Conservation (phyloP, 768 basidiomycete genomes). For the Termitomyces sp. region DNA sequence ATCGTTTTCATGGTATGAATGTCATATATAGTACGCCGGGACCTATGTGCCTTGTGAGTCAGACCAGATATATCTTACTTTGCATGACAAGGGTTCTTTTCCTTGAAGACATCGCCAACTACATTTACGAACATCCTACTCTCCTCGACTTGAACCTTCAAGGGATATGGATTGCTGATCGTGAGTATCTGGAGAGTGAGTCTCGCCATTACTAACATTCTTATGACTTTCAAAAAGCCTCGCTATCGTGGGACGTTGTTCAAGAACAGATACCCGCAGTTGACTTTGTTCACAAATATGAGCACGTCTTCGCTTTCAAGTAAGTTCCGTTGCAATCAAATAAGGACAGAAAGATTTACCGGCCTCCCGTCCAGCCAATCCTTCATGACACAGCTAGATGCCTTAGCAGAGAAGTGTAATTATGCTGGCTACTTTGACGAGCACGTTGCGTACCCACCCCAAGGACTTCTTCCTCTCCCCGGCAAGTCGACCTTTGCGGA, state of each 20-base stretch:
- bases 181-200: conserved; percentile 32
- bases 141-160: conserved; percentile 54
- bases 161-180: conserved; percentile 73
- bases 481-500: conserved; percentile 45
- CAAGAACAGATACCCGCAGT: conserved; percentile 72
- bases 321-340: conserved; percentile 24
- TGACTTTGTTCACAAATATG: conserved; percentile 69
- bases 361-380: conserved; percentile 42
- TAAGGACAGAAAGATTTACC: not conserved
- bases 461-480: conserved; percentile 64
- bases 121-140: conserved; percentile 57
- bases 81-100: not conserved
- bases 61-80: not conserved
- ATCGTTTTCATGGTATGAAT: not conserved
- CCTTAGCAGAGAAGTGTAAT: conserved; percentile 49
- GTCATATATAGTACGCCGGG: conserved; percentile 67
- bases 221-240: conserved; percentile 32
- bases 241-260: conserved; percentile 58
- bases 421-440: conserved; percentile 61
- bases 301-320: conserved; percentile 72
- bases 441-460: conserved; percentile 65
- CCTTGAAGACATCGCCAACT: conserved; percentile 76
- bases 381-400: conserved; percentile 57
- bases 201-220: not conserved
- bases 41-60: conserved; percentile 47